Base-by-base conservation (phyloP, 495 filamentous ascomycete species). In the Terfezia claveryi region DNA sequence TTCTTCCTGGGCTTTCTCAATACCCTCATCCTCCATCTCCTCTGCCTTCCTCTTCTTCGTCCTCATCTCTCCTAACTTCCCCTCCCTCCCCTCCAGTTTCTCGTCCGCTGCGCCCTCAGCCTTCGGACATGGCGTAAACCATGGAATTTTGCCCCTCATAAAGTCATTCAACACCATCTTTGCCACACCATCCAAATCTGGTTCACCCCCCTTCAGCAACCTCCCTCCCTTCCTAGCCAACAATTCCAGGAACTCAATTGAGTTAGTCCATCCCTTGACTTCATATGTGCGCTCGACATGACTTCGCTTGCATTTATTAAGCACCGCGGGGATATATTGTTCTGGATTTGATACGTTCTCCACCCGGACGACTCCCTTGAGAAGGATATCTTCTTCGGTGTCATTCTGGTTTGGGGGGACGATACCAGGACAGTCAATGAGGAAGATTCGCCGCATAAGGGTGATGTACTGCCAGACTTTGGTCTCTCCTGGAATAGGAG, bases 391-490 rank as follows among this genome's bases (percentile, higher is more conserved):
- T 64, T 85, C 76, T 49, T 84, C 80, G 0, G 80, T 84, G 61
- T 95, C 89, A 49, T 77, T 76, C 50, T 73, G 72, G 59, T 80
- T 89, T 2, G 91, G 87, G 8, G 91, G 89, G 9, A 95, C 91
- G 32, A 98, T 85, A 61, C 91, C 91, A 38, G 91, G 91, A 62
- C 91, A 95, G 64, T 96, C 91, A 60, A 96, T 95, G 54, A 98
- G 73, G 66, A 94, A 96, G 49, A 98, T 95, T 52, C 92, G 74
- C 67, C 87, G 88, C 87, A 94, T 96, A 54, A 98, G 68, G 0
- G 89, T 95, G 56, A 98, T 83, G 59, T 94, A 96, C 67, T 98
- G 87, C 87, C 87, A 96, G 11, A 95, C 82, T 70, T 94, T 98
- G 56, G 88, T 96, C 68, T 87, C 83, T 10, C 89, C 89, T 8